Evolutionary conservation across 2,329 filamentous ascomycete species (phyloP), one percentile per base, ranked within the genome.

Genomic region (Sclerotinia minor): DNA sequence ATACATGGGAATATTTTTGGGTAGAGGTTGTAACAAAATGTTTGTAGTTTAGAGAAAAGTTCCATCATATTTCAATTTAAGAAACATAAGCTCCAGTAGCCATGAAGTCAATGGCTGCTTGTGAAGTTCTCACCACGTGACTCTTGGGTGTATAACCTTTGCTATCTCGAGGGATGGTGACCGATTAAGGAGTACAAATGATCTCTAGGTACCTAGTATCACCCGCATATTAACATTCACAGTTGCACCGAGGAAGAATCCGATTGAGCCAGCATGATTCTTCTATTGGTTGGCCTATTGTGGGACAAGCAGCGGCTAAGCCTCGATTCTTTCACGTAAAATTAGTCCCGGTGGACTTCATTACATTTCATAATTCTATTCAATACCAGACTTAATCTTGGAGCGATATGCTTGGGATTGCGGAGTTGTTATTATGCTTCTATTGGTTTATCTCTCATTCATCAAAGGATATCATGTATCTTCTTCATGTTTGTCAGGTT

Each of bases 11-110:
- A 38, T 41, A 7, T 38, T 13, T 41, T 26, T 26, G 41, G 57
- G 45, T 68, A 49, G 50, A 41, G 64, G 61, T 68, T 71, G 32
- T 65, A 70, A 67, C 59, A 35, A 55, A 64, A 54, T 49, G 32
- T 41, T 35, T 68, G 63, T 69, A 70, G 49, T 53, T 61, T 71
- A 67, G 70, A 70, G 17, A 68, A 70, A 67, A 32, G 35, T 67
- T 63, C 15, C 7, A 21, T 50, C 5, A 4, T 6, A 47, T 49
- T 65, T 65, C 13, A 63, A 63, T 63, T 17, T 3, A 41, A 38
- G 32, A 63, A 5, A 19, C 32, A 35, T 38, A 21, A 52, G 17
- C 45, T 50, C 4, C n/a, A 5, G 15, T 2, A 38, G 59, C 32
- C 45, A 35, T 63, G 45, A 63, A 63, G 59, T 50, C 45, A 38